Evolutionary conservation across 1,284 basidiomycete genomes (phyloP).

Genomic region (Pseudozyma thailandica): DNA sequence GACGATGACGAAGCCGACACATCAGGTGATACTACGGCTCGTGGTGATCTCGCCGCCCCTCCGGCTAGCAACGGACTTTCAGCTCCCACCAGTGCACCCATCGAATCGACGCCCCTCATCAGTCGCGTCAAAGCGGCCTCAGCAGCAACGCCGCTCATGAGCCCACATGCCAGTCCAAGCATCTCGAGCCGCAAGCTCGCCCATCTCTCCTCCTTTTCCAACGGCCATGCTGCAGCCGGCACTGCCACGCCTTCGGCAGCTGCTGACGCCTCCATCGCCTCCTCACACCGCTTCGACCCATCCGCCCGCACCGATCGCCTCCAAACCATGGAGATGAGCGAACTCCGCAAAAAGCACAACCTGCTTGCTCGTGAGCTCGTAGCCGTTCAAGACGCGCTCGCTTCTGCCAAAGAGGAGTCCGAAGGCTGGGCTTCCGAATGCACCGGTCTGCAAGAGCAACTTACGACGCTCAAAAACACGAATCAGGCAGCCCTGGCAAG

Average conservation of each 20-base stretch:
- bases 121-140: conserved; percentile 28
- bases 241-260: conserved; percentile 1
- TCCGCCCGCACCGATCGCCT: conserved; percentile 37
- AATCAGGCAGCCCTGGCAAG: conserved; percentile 21
- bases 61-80: not conserved
- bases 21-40: conserved; percentile 39
- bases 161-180: conserved; percentile 44
- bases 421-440: conserved; percentile 52
- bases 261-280: conserved; percentile 16
- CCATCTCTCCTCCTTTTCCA: conserved; percentile 37
- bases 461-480: conserved; percentile 14
- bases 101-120: conserved; percentile 41
- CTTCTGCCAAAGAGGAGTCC: conserved; percentile 40
- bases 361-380: conserved; percentile 22
- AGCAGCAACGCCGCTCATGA: conserved; percentile 28
- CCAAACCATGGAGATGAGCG: conserved; percentile 38
- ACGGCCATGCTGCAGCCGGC: conserved; percentile 11
- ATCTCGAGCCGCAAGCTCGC: conserved; percentile 41
- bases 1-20: conserved; percentile 20
- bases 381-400: conserved; percentile 24
- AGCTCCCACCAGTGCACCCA: conserved; percentile 4
- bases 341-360: conserved; percentile 38
- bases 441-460: conserved; percentile 39
- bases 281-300: conserved; percentile 36
- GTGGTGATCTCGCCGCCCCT: conserved; percentile 11